Evolutionary conservation across 148 eudicot species (phyloP).

Genomic region (Cornus kousa): DNA sequence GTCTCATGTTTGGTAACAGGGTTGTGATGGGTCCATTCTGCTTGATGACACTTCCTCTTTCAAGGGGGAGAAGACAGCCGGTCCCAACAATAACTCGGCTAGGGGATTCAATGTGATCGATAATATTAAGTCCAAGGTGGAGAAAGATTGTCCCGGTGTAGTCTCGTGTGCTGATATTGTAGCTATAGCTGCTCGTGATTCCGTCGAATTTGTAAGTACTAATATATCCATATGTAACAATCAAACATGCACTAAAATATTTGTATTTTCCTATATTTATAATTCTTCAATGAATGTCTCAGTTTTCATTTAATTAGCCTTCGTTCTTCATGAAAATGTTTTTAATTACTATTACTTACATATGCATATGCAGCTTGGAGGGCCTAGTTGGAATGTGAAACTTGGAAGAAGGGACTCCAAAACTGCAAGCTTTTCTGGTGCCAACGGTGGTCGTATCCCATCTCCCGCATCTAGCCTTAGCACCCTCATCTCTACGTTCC

Average conservation of each 20-base stretch:
- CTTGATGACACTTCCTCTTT: conserved; percentile 40
- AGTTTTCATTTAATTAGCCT: no score
- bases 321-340: no score
- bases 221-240: neutral
- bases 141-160: conserved; percentile 37
- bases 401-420: conserved; percentile 62
- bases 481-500: conserved; percentile 43
- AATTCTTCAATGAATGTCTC: no score
- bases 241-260: no score
- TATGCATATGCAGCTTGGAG: conserved; percentile 45
- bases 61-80: conserved; percentile 40
- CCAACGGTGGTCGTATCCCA: conserved; percentile 58
- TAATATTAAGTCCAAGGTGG: conserved; percentile 32
- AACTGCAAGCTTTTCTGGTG: conserved; percentile 47
- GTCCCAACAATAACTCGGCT: conserved; percentile 32
- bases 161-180: conserved; percentile 51
- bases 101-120: conserved; percentile 45
- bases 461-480: conserved; percentile 47
- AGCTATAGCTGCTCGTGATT: conserved; percentile 40
- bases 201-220: conserved; percentile 32
- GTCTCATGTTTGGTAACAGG: conserved; percentile 19
- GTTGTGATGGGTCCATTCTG: conserved; percentile 48
- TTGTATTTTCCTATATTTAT: no score
- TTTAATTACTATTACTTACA: neutral
- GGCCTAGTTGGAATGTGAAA: conserved; percentile 58